Base-by-base conservation (phyloP, 805 yeast genomes). In the Starmerella riodocensis region DNA sequence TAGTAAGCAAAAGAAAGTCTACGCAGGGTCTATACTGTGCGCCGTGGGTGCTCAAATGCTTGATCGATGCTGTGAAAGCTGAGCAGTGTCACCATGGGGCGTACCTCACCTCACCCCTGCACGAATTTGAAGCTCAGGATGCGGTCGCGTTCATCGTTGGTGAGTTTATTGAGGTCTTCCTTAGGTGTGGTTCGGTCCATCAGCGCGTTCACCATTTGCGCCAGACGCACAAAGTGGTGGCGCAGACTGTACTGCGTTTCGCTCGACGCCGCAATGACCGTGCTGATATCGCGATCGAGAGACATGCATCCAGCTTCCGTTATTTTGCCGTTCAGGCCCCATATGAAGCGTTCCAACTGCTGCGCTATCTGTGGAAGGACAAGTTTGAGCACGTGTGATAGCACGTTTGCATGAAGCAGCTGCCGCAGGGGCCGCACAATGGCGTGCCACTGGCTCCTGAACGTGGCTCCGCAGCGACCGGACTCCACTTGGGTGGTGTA, bases 241-340 rank as follows among this genome's bases (percentile, higher is more conserved):
- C 95, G 66, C 49, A 85, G 61, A 26, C 70, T 70, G 58, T 85
- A 88, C 41, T 74, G 73, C 36, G 74, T 77, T 35, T 93, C 57
- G 14, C 57, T 51, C 5, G 82, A 70, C 42, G 78, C 78, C 32
- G 76, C 70, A 36, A 91, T 80, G 25, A 88, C 67, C 21, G 72
- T 66, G 34, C 85, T 73, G 18, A 85, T 61, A 54, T 86, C 94
- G 43, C 81, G 73, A 48, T 91, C 97, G 36, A 91, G 62, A 47
- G 76, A 79, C 16, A 84, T 68, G 0, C 93, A 76, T 1, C 96
- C 97, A 29, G 81, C 60, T 50, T 81, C 93, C 53, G 82, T 85
- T 43, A 84, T 73, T 48, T 72, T 74, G 37, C 73, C 71, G 34
- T 77, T 71, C 33, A 81, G 64, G 3, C 66, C 49, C 74, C 88